Evolutionary conservation across 2,329 filamentous ascomycete genomes (phyloP).

Genomic region (Septoria linicola): DNA sequence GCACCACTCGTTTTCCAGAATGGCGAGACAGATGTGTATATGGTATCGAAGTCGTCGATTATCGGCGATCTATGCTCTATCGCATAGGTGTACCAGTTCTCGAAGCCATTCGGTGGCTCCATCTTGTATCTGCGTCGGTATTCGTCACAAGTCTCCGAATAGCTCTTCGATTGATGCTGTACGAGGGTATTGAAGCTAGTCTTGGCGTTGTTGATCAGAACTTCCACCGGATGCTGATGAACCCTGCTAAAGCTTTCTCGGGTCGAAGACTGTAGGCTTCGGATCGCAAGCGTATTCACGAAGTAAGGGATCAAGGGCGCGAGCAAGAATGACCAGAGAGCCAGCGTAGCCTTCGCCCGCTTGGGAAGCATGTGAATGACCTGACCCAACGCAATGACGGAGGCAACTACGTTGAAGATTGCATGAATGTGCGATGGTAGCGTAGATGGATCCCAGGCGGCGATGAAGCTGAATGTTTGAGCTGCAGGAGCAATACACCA

Average conservation of each 20-base stretch:
- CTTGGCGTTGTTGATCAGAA: not conserved
- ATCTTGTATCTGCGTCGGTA: slow-evolving; percentile 45
- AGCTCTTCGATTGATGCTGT: slow-evolving; percentile 1
- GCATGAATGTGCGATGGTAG: slow-evolving; percentile 1
- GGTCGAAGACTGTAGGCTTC: not conserved
- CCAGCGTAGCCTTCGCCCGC: not conserved
- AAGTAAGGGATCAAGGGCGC: slow-evolving; percentile 23
- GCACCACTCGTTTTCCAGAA: slow-evolving; percentile 12
- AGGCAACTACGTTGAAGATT: slow-evolving; percentile 2
- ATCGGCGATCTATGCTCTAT: slow-evolving; percentile 37
- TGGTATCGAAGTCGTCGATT: slow-evolving; percentile 48
- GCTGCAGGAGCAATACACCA: slow-evolving; percentile 7
- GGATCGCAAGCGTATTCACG: not conserved
- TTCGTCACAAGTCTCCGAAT: slow-evolving; percentile 8
- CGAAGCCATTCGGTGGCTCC: slow-evolving; percentile 50
- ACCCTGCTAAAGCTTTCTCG: not conserved
- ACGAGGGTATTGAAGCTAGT: not conserved
- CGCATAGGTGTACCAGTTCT: slow-evolving; percentile 48
- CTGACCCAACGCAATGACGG: not conserved
- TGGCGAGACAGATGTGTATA: slow-evolving; percentile 13
- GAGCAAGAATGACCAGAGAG: slow-evolving; percentile 4
- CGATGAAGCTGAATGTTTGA: not conserved
- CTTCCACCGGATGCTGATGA: slow-evolving; percentile 1
- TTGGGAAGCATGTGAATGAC: slow-evolving; percentile 6
- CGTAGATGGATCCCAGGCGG: not conserved